Evolutionary conservation across 148 eudicot species (phyloP).

Genomic region (Suaeda aralocaspica): DNA sequence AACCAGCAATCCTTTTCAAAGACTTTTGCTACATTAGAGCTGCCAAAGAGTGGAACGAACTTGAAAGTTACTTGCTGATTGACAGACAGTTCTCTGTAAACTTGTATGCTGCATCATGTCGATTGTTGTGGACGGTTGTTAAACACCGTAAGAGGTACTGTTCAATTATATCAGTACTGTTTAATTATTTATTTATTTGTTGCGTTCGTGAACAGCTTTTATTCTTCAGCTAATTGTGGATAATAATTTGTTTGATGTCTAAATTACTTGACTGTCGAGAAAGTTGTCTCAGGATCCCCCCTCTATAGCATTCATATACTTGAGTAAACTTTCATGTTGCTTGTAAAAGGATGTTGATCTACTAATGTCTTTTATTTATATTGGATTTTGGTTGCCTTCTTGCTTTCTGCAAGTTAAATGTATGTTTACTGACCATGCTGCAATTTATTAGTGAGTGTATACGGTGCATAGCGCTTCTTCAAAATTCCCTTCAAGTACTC

Average conservation of each 20-base stretch:
- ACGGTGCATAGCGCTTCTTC: constrained; percentile 57
- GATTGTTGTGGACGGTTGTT: constrained; percentile 62
- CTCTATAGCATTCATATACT: not conserved
- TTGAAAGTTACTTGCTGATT: constrained; percentile 28
- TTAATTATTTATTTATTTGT: not conserved
- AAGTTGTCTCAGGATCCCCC: not conserved
- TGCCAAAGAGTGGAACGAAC: constrained; percentile 19
- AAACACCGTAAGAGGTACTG: constrained; percentile 72
- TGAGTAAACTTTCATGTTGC: not conserved
- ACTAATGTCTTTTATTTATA: not conserved
- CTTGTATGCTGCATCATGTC: constrained; percentile 77
- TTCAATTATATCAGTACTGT: not conserved
- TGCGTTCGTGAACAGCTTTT: not conserved
- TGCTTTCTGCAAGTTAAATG: constrained; percentile 7
- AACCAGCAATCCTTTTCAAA: constrained; percentile 63
- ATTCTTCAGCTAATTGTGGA: not conserved
- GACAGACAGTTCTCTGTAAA: constrained; percentile 54
- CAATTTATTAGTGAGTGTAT: constrained; percentile 47
- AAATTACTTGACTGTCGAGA: not conserved
- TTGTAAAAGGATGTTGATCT: not conserved
- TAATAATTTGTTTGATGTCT: not conserved
- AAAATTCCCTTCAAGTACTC: constrained; percentile 66
- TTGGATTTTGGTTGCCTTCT: not conserved
- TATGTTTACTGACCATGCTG: constrained; percentile 14
- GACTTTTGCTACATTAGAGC: constrained; percentile 39